A percentile compares a stretch with the other conserved stretches of the same genome.
Conservation (phyloP, 306 rosid species). For the Corylus avellana region DNA sequence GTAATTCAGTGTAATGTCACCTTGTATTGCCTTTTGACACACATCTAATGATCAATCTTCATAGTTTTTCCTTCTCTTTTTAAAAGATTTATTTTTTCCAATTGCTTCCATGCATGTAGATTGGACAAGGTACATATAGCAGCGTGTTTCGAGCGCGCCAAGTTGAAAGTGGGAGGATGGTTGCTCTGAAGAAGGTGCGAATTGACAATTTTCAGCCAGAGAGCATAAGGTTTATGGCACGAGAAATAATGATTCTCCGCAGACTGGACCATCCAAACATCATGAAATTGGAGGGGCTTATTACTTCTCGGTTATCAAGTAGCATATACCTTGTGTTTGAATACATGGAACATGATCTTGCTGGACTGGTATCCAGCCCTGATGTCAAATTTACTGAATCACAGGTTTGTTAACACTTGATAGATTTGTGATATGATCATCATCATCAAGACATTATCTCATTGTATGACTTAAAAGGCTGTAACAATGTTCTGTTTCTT, state of each 20-base stretch:
- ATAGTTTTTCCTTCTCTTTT: slow-evolving; percentile 5
- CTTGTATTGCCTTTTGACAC: background rate
- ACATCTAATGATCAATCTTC: slow-evolving; percentile 12
- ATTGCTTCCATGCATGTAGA: slow-evolving; percentile 40
- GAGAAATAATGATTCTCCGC: slow-evolving; percentile 87
- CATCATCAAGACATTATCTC: background rate
- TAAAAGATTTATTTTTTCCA: background rate
- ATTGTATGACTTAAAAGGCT: background rate
- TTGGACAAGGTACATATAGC: slow-evolving; percentile 99
- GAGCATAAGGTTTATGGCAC: slow-evolving; percentile 94
- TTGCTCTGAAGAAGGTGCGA: slow-evolving; percentile 92
- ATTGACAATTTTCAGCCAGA: slow-evolving; percentile 89
- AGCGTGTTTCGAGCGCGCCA: slow-evolving; percentile 91
- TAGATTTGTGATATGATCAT: background rate
- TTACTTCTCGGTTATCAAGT: slow-evolving; percentile 69
- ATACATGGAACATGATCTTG: slow-evolving; percentile 99
- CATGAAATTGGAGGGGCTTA: slow-evolving; percentile 88
- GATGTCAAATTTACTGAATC: slow-evolving; percentile 64
- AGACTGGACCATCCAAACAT: slow-evolving; percentile 96
- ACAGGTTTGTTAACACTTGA: slow-evolving; percentile 57
- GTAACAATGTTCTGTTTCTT: background rate
- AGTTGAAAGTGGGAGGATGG: slow-evolving; percentile 77
- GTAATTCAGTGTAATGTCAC: background rate
- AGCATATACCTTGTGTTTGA: slow-evolving; percentile 96
- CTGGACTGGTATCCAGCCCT: slow-evolving; percentile 79